Percentiles rank a stretch among this genome's conserved stretches.
phyloP scores from a whole-genome alignment of 768 basidiomycete species.

The Russula ochroleuca region DNA sequence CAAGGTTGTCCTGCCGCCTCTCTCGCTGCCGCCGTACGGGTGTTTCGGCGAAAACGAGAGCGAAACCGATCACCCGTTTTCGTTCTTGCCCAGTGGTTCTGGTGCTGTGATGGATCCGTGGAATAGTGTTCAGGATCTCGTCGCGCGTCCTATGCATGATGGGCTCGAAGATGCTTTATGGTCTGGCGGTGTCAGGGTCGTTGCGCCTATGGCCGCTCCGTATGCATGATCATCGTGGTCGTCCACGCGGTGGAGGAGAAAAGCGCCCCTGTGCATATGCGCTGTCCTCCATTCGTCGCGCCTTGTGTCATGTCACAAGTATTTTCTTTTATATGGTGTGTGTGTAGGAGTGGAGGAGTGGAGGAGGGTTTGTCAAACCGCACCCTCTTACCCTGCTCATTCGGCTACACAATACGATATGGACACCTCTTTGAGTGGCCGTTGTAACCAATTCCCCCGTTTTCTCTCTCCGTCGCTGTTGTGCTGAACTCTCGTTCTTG shows the following conservation, averaged over 20 bases:
- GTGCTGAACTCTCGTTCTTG: constrained; percentile 9
- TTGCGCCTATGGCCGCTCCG: constrained; percentile 1
- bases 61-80: constrained; percentile 13
- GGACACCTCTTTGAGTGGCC: not conserved
- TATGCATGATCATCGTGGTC: constrained; percentile 14
- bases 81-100: constrained; percentile 6
- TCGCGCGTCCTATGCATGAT: constrained; percentile 11
- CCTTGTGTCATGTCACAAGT: not conserved
- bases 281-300: not conserved
- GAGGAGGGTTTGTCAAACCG: not conserved
- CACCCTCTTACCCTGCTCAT: not conserved
- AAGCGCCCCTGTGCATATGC: not conserved
- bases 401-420: not conserved
- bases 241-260: not conserved
- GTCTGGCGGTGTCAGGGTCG: constrained; percentile 10
- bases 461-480: not conserved
- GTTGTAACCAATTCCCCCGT: no score
- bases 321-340: no score
- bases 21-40: not conserved
- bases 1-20: constrained; percentile 1
- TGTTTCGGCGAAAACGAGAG: not conserved
- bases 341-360: not conserved
- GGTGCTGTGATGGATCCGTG: constrained; percentile 8
- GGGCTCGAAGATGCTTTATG: constrained; percentile 16
- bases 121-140: constrained; percentile 11